phyloP scores from a whole-genome alignment of 140 eudicot genomes.

The Cichorium intybus region DNA sequence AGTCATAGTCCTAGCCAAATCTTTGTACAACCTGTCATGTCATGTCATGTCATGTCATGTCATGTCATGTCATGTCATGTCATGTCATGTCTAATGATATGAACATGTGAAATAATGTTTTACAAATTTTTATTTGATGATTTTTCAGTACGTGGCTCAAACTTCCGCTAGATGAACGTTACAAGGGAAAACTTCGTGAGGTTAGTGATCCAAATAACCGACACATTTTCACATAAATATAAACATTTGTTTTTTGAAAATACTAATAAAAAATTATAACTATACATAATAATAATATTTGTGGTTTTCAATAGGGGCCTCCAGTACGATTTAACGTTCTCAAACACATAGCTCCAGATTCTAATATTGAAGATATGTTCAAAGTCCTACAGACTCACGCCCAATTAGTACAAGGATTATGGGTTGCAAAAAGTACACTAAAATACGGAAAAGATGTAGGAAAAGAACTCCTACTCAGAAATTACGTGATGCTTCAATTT shows the following conservation, averaged over 20 bases:
- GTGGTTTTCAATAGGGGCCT: conserved; percentile 50
- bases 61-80: too few species aligned
- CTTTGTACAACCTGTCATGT: too few species aligned
- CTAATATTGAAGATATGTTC: conserved; percentile 49
- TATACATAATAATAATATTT: too few species aligned
- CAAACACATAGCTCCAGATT: conserved; percentile 67
- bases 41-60: too few species aligned
- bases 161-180: conserved; percentile 73
- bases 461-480: conserved; percentile 45
- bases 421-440: conserved; percentile 74
- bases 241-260: not conserved
- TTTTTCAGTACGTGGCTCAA: conserved; percentile 63
- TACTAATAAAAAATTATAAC: too few species aligned
- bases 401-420: conserved; percentile 72
- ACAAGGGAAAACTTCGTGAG: conserved; percentile 53
- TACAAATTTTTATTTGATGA: conserved; percentile 12
- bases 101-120: not conserved
- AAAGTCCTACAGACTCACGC: conserved; percentile 51
- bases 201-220: too few species aligned
- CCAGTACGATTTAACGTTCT: conserved; percentile 55
- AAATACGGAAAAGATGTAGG: conserved; percentile 34
- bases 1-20: too few species aligned
- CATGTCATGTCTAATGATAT: not conserved
- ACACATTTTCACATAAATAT: too few species aligned
- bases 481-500: conserved; percentile 49